A percentile compares a stretch with the other conserved stretches of the same genome.
phyloP scores from a whole-genome alignment of 2,329 filamentous ascomycete genomes.

The Cladophialophora carrionii region DNA sequence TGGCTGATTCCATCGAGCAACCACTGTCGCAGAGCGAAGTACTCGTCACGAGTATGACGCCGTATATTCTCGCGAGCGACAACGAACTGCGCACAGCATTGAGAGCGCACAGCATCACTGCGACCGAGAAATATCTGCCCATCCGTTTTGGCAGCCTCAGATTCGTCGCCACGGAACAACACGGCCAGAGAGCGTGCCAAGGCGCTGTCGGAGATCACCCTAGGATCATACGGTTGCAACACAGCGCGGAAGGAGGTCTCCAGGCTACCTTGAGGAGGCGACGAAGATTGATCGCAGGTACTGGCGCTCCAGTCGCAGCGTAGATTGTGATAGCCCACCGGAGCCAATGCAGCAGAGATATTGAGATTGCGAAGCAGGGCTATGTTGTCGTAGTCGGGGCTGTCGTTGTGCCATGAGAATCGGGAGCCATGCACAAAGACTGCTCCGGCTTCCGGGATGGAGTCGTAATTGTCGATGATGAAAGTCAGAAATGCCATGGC shows the following conservation, averaged over 20 bases:
- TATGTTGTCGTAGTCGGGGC: constrained; percentile 51
- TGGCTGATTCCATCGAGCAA: constrained; percentile 48
- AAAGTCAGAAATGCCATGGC: constrained; percentile 55
- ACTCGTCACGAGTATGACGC: constrained; percentile 56
- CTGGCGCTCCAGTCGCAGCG: constrained; percentile 57
- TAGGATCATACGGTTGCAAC: constrained; percentile 51
- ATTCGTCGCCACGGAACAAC: constrained; percentile 47
- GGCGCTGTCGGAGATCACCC: constrained; percentile 46
- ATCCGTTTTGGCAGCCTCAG: constrained; percentile 40
- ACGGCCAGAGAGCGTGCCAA: constrained; percentile 44
- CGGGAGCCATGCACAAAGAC: constrained; percentile 53
- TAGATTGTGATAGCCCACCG: constrained; percentile 53
- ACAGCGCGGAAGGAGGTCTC: constrained; percentile 47
- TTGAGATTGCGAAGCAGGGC: constrained; percentile 48
- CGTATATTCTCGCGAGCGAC: constrained; percentile 54
- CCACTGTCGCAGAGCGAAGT: constrained; percentile 59
- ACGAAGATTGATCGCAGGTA: constrained; percentile 43
- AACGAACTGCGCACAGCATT: constrained; percentile 63
- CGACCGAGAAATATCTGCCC: constrained; percentile 44
- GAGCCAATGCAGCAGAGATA: constrained; percentile 45
- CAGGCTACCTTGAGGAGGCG: constrained; percentile 48
- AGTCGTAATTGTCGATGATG: constrained; percentile 52
- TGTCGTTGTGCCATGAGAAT: constrained; percentile 53
- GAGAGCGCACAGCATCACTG: constrained; percentile 50
- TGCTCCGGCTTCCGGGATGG: constrained; percentile 45